These are phyloP conservation scores for Obba rivulosa DNA, from an alignment of 768 basidiomycete species.

Conservation along the genomic window DNA sequence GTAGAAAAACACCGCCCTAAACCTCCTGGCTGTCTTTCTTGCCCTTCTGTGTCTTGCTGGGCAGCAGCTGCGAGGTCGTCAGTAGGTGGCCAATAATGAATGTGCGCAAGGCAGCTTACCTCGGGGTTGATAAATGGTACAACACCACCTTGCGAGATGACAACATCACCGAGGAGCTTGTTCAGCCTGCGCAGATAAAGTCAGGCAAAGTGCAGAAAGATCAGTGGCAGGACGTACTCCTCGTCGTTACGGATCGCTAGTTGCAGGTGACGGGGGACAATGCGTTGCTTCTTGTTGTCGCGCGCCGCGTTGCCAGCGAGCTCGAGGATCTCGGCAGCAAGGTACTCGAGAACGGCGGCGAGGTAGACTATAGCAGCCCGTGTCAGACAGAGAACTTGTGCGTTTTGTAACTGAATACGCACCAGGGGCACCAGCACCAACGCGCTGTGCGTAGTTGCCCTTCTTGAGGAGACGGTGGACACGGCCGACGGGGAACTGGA, in stretches of 20 bases:
- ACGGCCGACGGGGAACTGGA: conserved; percentile 91
- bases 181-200: conserved; percentile 41
- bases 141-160: conserved; percentile 95
- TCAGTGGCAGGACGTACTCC: conserved; percentile 44
- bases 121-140: conserved; percentile 76
- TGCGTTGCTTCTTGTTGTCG: conserved; percentile 93
- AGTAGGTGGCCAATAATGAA: not conserved
- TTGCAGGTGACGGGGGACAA: conserved; percentile 91
- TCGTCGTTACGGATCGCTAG: conserved; percentile 94
- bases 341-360: conserved; percentile 88
- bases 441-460: conserved; percentile 82
- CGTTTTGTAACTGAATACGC: conserved; percentile 9
- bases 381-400: not conserved
- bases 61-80: conserved; percentile 27
- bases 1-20: conserved; percentile 3
- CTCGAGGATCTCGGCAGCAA: conserved; percentile 91
- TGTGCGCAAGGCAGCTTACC: conserved; percentile 19
- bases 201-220: conserved; percentile 2
- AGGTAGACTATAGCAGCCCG: conserved; percentile 60
- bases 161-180: conserved; percentile 70
- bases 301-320: conserved; percentile 87
- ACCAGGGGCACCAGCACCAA: conserved; percentile 88
- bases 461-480: conserved; percentile 85
- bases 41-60: conserved; percentile 45
- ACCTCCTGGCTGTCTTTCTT: conserved; percentile 33